Base-by-base conservation (phyloP, 2,329 filamentous ascomycete species). In the Cercospora janseana region DNA sequence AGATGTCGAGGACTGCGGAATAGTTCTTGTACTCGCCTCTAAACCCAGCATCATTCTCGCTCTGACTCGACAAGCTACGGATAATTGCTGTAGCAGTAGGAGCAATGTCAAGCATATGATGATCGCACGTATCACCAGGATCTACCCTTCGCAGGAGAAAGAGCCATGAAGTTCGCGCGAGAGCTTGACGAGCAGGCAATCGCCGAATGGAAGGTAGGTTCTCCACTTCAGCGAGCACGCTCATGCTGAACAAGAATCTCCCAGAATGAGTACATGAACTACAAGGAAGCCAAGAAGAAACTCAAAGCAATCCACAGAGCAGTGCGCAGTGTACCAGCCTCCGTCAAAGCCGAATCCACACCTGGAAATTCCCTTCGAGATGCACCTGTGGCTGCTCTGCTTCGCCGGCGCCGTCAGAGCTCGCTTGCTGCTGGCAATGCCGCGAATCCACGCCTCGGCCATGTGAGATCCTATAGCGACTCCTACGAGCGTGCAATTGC, bases 151-250 rank as follows among this genome's bases (percentile, higher is more conserved):
- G 31, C 42, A 21, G 31, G 16, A 12, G 23, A 7, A 38, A 35
- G 13, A 8, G 35, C 31, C 20, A 46, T 46, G 44, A 46, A 46
- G 44, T 46, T 46, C 23, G 44, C 44, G 12, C 37, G 49, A 40
- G 88, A 95, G 73, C 79, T 95, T 56, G 88, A 95, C 66, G 81
- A 87, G 65, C 87, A 94, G 63, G 80, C 90, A 46, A 89, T 96
- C 58, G 91, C 91, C 66, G 91, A 97, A 80, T 97, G 92, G 92
- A 83, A 87, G 64, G 80, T 50, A 45, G 6, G 28, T 10, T 24
- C 21, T 29, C 12, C 23, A 20, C 31, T n/a, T 21, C 8, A n/a
- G 23, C 29, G 10, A 42, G 15, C 20, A 18, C 21, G 38, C 15
- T 6, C 27, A 37, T 31, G 24, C 26, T 20, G 47, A 40, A 37